Base-by-base conservation (phyloP, 2,329 filamentous ascomycete species). In the Sphaerulina vaccinii region DNA sequence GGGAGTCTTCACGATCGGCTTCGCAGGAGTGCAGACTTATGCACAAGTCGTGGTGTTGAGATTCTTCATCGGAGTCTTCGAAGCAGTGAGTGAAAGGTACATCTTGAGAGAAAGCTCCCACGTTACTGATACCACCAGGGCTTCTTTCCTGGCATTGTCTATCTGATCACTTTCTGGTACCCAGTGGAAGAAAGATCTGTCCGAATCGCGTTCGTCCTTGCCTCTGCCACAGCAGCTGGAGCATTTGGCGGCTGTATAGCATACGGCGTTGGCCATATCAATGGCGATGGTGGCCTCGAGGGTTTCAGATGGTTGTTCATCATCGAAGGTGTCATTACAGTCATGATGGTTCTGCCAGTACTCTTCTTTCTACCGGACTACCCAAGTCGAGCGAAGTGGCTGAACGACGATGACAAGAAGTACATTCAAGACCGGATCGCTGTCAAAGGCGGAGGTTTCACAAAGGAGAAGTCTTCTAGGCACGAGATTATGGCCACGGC, bases 181-280 rank as follows among this genome's bases (percentile, higher is more conserved):
- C 75, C 77, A 15, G 71, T 75, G 5, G 74, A 78, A 2, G 81
- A 84, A 63, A 71, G 79, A 16, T 78, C 76, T 1, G 77, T 82
- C 62, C 79, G 82, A 5, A 78, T 87, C 62, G 78, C 79, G 0
- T 74, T 78, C 54, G 73, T 76, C 62, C 68, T 79, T 43, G 78
- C 62, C 65, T 82, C 72, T 70, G 83, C 68, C n/a, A 80, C 79
- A 66, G 77, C 73, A 58, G 79, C 68, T 57, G 76, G 69, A 27
- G 77, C 76, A 0, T 81, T 82, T 59, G 78, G 78, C 3, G 79
- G 79, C 2, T 72, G 78, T 6, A 75, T 75, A 61, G 82, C 81
- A 1, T 83, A 79, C 50, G 79, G 76, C 88, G 2, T 89, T 86
- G 65, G 83, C 83, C 51, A 83, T 44, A 69, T 72, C 54, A 69